Evolutionary conservation across 257 asterid species (phyloP), one percentile per base, ranked within the genome.

Genomic region (Lantana camara): DNA sequence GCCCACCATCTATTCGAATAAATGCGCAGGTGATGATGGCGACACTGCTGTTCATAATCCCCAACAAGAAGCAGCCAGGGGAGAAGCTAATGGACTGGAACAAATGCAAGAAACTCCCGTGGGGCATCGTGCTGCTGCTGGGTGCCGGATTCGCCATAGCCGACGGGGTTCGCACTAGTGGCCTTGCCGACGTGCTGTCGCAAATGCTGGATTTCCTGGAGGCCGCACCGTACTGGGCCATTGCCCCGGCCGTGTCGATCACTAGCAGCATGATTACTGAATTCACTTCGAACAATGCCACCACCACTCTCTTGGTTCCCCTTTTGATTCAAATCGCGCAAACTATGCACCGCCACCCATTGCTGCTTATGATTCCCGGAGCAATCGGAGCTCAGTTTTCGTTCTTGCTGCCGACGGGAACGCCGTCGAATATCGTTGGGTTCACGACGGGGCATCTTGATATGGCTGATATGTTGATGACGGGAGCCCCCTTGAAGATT

Each of bases 101-200:
- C 83, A 89, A 92, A 63, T 92, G 98, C 95, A 89, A 83, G 83
- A 89, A 83, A 61, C 49, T 92, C 17, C 97, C 98, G 5, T 92
- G 98, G 98, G 75, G 73, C 82, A 83, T 92, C 13, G 41, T 92
- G 7, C 80, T 92, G 16, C 83, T 92, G 0, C 68, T 92, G 13
- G 98, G 98, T 1, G 97, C 97, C 1, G 98, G 97, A 3, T 89
- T 92, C 56, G 98, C 97, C 29, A 83, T 92, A 21, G 98, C 98
- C 0, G 93, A 80, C 15, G 98, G 98, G 0, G 88, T 92, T 30
- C 89, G 87, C 29, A 56, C 90, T 5, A 92, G 97, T 76, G 98
- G 98, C 10, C 79, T 92, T 1, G 87, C 98, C 6, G 86, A 87
- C 24, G 79, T 80, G 9, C 60, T 92, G 3, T 80, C 98, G 3